Conservation (phyloP, 176 grass and related monocot genomes). For the Pontederia crassipes region DNA sequence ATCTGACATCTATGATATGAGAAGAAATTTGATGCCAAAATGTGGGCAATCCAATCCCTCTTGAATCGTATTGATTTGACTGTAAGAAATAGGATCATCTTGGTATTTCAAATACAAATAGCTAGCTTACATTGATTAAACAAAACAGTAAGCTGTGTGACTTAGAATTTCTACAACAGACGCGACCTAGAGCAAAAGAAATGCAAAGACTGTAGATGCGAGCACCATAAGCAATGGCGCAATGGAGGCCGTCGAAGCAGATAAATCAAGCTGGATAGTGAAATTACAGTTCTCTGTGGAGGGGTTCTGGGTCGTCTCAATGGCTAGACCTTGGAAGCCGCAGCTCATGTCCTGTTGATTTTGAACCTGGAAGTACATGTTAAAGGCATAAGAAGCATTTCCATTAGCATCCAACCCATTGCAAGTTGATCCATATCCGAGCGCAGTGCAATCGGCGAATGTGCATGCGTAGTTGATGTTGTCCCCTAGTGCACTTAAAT, state of each 20-base stretch:
- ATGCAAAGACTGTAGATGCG: not conserved
- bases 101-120: too few species aligned
- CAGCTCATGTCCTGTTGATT: slow-evolving; percentile 49
- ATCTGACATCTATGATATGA: too few species aligned
- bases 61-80: too few species aligned
- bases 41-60: too few species aligned
- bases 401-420: slow-evolving; percentile 60
- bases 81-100: too few species aligned
- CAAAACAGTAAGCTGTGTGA: too few species aligned
- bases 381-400: slow-evolving; percentile 75
- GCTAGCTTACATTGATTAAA: too few species aligned
- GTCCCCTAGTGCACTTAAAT: slow-evolving; percentile 33
- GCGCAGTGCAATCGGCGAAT: slow-evolving; percentile 58
- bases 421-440: slow-evolving; percentile 56
- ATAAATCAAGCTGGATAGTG: slow-evolving; percentile 46
- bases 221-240: not conserved
- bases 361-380: slow-evolving; percentile 74
- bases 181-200: slow-evolving; percentile 3
- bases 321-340: slow-evolving; percentile 57
- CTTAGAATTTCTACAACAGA: not conserved
- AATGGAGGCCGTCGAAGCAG: not conserved
- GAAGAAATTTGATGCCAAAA: too few species aligned
- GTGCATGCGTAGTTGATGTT: slow-evolving; percentile 53
- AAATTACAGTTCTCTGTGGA: slow-evolving; percentile 64
- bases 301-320: slow-evolving; percentile 40